Evolutionary conservation across 495 filamentous ascomycete genomes (phyloP), one percentile per base, ranked within the genome.

Genomic region (Bryoglossum gracile): DNA sequence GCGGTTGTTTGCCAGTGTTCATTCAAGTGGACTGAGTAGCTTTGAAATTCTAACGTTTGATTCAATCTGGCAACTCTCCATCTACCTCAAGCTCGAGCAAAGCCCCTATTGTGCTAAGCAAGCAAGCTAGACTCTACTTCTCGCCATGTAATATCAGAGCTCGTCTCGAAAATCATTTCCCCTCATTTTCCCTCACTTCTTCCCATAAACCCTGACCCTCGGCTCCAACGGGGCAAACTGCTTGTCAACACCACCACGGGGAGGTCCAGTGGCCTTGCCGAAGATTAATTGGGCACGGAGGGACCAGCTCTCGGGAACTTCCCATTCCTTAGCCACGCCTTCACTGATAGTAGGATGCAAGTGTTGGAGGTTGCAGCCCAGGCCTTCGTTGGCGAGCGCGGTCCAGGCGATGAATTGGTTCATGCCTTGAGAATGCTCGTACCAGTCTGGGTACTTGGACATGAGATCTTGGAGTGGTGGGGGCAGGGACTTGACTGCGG

Each of bases 311-410:
- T 55, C 46, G 26, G 82, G 79, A n/a, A 85, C 54, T 14, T 72
- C 70, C 81, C 81, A 86, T 43, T 72, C 58, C 52, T 69, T 62
- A 36, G 66, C 61, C 8, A 80, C 75, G 62, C 70, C 71, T 36
- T 62, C 68, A 66, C 82, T 78, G 46, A 84, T 63, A 43, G 81
- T 62, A 2, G 81, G 71, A 69, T 82, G 82, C 68, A 84, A 84
- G 63, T 86, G 84, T 69, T 88, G 84, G 2, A 88, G 73, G 68
- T 79, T 86, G 62, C 74, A 77, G 36, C 82, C 84, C 30, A 87
- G 69, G 32, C 84, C 83, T 67, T 86, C 81, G 47, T 75, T 71
- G 64, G 82, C 77, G 30, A 88, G 69, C 0, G 77, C 73, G 1
- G 74, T 78, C 84, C 83, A 88, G 35, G 79, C 49, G 16, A 70